Evolutionary conservation across 192 early-diverging fungal species (phyloP).

Genomic region (Linnemannia zychae): DNA sequence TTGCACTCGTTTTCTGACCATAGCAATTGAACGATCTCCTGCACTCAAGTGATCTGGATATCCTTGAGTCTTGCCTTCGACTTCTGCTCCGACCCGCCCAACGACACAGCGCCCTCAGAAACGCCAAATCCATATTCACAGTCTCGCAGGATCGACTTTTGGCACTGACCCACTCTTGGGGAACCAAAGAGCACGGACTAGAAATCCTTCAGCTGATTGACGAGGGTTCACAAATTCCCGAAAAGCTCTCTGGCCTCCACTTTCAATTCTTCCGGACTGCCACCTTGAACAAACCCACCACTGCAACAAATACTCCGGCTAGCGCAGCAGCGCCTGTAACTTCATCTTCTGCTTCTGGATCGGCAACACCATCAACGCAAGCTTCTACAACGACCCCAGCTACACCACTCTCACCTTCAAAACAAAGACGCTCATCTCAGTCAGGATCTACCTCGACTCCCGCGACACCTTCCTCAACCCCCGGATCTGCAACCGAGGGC

Average conservation of each 20-base stretch:
- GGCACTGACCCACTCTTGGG: slow-evolving; percentile 74
- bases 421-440: slow-evolving; percentile 38
- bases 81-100: slow-evolving; percentile 91
- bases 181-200: slow-evolving; percentile 63
- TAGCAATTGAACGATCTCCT: slow-evolving; percentile 86
- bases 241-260: slow-evolving; percentile 58
- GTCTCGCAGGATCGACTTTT: slow-evolving; percentile 69
- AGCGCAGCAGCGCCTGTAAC: neutral
- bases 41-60: slow-evolving; percentile 81
- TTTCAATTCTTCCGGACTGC: slow-evolving; percentile 77
- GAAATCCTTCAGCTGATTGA: slow-evolving; percentile 62
- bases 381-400: slow-evolving; percentile 26
- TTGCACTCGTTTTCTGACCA: neutral
- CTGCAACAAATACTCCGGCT: neutral
- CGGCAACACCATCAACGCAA: neutral
- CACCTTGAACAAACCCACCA: slow-evolving; percentile 16
- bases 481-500: slow-evolving; percentile 57
- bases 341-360: neutral
- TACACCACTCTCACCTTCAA: slow-evolving; percentile 20
- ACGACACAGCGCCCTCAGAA: slow-evolving; percentile 86
- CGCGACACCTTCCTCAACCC: slow-evolving; percentile 4
- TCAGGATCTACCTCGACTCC: slow-evolving; percentile 23
- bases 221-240: slow-evolving; percentile 54
- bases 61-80: slow-evolving; percentile 82
- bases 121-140: slow-evolving; percentile 65